Conservation (phyloP, 106 monocot species). For the Amphibolis antarctica region DNA sequence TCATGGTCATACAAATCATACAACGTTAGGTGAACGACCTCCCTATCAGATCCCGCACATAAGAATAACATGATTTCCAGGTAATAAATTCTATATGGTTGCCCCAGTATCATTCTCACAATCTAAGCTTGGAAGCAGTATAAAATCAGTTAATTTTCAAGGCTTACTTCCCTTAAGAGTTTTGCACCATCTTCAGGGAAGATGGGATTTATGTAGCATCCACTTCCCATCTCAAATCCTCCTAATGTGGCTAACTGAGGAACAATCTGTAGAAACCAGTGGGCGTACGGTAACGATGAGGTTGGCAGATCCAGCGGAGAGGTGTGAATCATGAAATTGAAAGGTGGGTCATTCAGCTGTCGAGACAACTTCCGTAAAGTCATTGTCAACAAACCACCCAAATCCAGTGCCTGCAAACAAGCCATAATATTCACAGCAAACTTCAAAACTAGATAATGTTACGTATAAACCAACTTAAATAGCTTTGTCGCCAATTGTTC, state of each 20-base stretch:
- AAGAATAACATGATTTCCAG: too few relatives aligned
- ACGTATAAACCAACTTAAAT: not conserved
- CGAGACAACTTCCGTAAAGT: conserved; percentile 59
- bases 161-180: conserved; percentile 48
- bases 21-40: not conserved
- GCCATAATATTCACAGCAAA: not conserved
- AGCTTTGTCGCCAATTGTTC: not conserved
- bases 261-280: conserved; percentile 95
- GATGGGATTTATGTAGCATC: conserved; percentile 85
- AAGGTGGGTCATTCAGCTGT: conserved; percentile 82
- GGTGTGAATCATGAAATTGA: conserved; percentile 83
- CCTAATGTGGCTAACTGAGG: conserved; percentile 52
- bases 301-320: conserved; percentile 43
- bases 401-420: conserved; percentile 53
- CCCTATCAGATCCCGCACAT: not conserved
- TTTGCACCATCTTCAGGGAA: conserved; percentile 91
- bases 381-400: conserved; percentile 55
- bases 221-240: conserved; percentile 90
- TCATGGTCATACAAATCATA: not conserved
- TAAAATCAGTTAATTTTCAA: not conserved
- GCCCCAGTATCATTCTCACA: not conserved
- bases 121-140: not conserved
- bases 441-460: not conserved
- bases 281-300: conserved; percentile 33
- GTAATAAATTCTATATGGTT: not conserved